Evolutionary conservation across 2,329 filamentous ascomycete genomes (phyloP).

Genomic region (Penicillium olsonii): DNA sequence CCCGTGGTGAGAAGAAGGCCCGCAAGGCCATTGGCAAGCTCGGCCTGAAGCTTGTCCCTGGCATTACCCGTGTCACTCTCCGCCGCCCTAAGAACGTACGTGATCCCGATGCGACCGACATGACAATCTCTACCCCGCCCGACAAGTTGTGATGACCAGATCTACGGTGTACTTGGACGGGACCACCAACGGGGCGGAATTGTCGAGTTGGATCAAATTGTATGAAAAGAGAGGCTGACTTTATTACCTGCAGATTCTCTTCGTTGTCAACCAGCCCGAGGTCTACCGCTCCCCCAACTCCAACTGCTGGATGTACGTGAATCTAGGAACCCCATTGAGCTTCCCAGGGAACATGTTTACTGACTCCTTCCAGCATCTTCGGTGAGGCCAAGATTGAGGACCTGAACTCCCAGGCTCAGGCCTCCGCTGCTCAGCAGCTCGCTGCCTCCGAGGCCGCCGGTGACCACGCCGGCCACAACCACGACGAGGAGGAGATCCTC

Average conservation of each 20-base stretch:
- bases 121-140: conserved; percentile 7
- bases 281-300: conserved; percentile 99
- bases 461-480: conserved; percentile 63
- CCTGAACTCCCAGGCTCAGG: conserved; percentile 96
- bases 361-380: conserved; percentile 72
- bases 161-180: background rate
- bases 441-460: conserved; percentile 69
- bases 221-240: conserved; percentile 20
- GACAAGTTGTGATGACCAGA: background rate
- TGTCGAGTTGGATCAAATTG: background rate
- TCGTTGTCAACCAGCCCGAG: conserved; percentile 99
- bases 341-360: conserved; percentile 8
- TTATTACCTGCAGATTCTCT: conserved; percentile 72
- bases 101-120: conserved; percentile 33
- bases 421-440: conserved; percentile 92
- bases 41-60: conserved; percentile 91
- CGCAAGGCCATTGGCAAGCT: conserved; percentile 99
- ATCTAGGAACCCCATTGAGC: background rate
- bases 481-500: conserved; percentile 35
- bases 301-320: conserved; percentile 98
- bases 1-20: conserved; percentile 99
- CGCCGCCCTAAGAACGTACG: conserved; percentile 98
- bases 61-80: conserved; percentile 97
- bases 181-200: background rate
- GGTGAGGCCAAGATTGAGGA: conserved; percentile 99